Evolutionary conservation across 345 rosid genomes (phyloP).

Genomic region (Eutrema yunnanense): DNA sequence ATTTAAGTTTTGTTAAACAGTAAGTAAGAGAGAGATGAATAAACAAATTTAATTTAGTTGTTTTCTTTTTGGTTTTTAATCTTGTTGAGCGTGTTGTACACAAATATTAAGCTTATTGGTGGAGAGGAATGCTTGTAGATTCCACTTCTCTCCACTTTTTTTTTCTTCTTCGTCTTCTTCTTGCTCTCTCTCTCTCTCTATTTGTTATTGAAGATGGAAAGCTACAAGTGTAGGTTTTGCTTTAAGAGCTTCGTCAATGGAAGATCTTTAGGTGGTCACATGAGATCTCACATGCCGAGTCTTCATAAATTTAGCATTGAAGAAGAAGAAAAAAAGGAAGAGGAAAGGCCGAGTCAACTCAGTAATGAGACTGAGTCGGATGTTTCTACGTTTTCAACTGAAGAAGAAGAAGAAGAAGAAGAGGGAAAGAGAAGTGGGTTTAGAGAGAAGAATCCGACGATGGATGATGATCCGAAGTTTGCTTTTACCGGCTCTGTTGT

Average conservation of each 20-base stretch:
- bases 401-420: conserved; percentile 32
- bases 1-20: conserved; percentile 16
- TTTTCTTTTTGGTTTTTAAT: background rate
- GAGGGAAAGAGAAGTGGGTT: conserved; percentile 34
- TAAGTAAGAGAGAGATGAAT: conserved; percentile 16
- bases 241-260: conserved; percentile 58
- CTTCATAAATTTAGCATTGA: conserved; percentile 21
- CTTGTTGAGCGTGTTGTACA: conserved; percentile 10
- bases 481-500: conserved; percentile 41
- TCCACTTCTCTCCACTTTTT: conserved; percentile 40
- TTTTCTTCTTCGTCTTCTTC: conserved; percentile 7
- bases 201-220: conserved; percentile 43
- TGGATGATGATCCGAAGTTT: conserved; percentile 60
- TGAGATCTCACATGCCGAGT: conserved; percentile 73
- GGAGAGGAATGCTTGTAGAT: conserved; percentile 56
- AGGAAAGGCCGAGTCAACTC: conserved; percentile 31
- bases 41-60: conserved; percentile 28
- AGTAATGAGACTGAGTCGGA: conserved; percentile 35
- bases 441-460: conserved; percentile 54
- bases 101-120: conserved; percentile 22
- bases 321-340: conserved; percentile 22
- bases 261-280: conserved; percentile 79
- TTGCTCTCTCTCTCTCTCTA: background rate
- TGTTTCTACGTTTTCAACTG: conserved; percentile 35
- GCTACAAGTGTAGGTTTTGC: conserved; percentile 67